phyloP scores from a whole-genome alignment of 805 yeast species.

The Pichia insulana region DNA sequence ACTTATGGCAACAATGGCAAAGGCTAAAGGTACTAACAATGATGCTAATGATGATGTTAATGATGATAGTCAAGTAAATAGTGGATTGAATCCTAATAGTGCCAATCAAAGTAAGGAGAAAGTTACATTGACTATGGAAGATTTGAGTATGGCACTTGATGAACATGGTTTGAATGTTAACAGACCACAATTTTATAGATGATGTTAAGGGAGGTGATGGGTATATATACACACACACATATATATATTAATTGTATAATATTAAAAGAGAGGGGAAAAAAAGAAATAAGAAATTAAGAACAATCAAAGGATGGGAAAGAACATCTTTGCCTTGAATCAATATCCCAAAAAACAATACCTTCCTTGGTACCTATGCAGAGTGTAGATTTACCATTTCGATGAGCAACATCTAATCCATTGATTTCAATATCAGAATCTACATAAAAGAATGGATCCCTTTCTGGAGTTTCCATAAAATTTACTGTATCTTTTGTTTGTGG shows the following conservation, averaged over 20 bases:
- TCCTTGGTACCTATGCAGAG: constrained; percentile 55
- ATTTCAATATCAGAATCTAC: constrained; percentile 34
- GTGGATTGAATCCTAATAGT: constrained; percentile 7
- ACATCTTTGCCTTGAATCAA: constrained; percentile 55
- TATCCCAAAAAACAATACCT: constrained; percentile 63
- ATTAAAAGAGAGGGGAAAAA: no score
- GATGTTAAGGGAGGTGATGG: constrained; percentile 6
- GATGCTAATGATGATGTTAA: constrained; percentile 21
- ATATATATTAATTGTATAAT: no score
- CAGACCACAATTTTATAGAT: constrained; percentile 92
- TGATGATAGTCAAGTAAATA: constrained; percentile 21
- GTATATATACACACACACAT: no score
- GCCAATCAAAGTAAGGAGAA: constrained; percentile 33
- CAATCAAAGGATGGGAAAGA: constrained; percentile 49
- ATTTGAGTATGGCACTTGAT: constrained; percentile 81
- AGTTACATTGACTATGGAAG: constrained; percentile 86
- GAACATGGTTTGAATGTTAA: constrained; percentile 78
- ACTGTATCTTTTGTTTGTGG: neutral
- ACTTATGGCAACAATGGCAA: constrained; percentile 44
- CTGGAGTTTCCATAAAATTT: constrained; percentile 7
- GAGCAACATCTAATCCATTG: constrained; percentile 54
- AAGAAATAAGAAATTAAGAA: neutral
- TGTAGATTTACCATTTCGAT: constrained; percentile 35
- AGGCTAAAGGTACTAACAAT: constrained; percentile 15
- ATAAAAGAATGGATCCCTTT: constrained; percentile 16